Conservation (phyloP, 768 basidiomycete species). For the Phylloporus sp. region DNA sequence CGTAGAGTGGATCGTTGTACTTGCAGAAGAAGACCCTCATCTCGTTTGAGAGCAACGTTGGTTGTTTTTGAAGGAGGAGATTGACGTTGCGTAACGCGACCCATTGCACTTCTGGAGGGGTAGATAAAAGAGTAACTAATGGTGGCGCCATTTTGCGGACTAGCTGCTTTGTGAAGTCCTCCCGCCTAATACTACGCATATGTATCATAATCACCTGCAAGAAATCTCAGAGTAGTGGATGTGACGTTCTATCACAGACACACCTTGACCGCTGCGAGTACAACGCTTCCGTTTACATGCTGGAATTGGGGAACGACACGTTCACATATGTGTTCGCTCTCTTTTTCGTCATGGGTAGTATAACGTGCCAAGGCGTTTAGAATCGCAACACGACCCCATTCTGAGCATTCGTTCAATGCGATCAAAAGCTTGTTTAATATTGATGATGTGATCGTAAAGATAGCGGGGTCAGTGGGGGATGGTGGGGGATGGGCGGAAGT, state of each 20-base stretch:
- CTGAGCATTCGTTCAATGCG: slow-evolving; percentile 95
- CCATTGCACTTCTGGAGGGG: slow-evolving; percentile 98
- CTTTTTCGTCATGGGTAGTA: slow-evolving; percentile 79
- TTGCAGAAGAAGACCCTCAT: slow-evolving; percentile 99
- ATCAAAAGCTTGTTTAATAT: slow-evolving; percentile 89
- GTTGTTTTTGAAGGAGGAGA: slow-evolving; percentile 88
- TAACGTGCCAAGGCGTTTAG: slow-evolving; percentile 85
- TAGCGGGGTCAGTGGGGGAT: slow-evolving; percentile 54
- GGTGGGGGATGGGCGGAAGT: slow-evolving; percentile 47
- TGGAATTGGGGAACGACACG: slow-evolving; percentile 98
- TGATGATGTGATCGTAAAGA: slow-evolving; percentile 79
- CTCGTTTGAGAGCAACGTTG: slow-evolving; percentile 88
- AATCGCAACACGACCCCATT: slow-evolving; percentile 97
- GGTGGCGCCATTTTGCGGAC: slow-evolving; percentile 98
- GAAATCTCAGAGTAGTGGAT: not conserved
- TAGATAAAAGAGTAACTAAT: slow-evolving; percentile 89
- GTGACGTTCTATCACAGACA: slow-evolving; percentile 10
- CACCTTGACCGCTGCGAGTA: slow-evolving; percentile 94
- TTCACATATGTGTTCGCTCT: slow-evolving; percentile 98
- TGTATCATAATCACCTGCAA: slow-evolving; percentile 94
- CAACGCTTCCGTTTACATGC: slow-evolving; percentile 93
- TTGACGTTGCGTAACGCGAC: slow-evolving; percentile 97
- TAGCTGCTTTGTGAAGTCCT: slow-evolving; percentile 81
- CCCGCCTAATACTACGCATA: slow-evolving; percentile 75
- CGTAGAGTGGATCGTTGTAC: slow-evolving; percentile 98